Base-by-base conservation (phyloP, 1,284 basidiomycete species). In the Caloboletus firmus region DNA sequence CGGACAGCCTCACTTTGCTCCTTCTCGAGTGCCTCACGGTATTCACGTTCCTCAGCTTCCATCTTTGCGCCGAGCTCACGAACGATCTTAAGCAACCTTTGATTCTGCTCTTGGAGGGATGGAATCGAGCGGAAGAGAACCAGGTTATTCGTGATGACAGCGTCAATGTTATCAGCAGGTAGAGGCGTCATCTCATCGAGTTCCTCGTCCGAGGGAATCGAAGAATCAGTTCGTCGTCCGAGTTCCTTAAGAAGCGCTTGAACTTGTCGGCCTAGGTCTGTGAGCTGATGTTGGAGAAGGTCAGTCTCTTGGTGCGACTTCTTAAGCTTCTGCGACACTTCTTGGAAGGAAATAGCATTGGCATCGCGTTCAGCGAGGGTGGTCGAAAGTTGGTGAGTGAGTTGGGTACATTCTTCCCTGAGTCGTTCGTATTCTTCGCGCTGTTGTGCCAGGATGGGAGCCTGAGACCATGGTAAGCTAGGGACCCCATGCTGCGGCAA, bases 251-350 rank as follows among this genome's bases (percentile, higher is more conserved):
- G 75, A 7, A 99, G 81, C 0, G 75, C 74, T 60, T 92, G 89
- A 8, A 98, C 82, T 71, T 99, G 96, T 0, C 87, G 83, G 20
- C 91, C 87, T 12, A 98, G 84, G 67, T 99, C 96, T 50, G 87
- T 80, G 12, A 95, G 80, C 63, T 93, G 91, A 55, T 83, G 79
- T 63, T 89, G 81, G 40, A 97, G 79, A 9, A 91, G 75, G 5
- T 80, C 76, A 56, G 86, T 86, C 72, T 96, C 93, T 22, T 82
- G 79, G 28, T 74, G 72, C 15, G 81, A 81, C 64, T 85, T 85
- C 17, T 73, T 66, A 11, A 86, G 72, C 59, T 87, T 87, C 59
- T 89, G 85, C 1, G 79, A 74, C 32, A 79, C 78, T 39, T 89
- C 84, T 45, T 79, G 73, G 54, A 81, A 76, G 60, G 77, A 64